Evolutionary conservation across 768 basidiomycete species (phyloP).

Genomic region (Mrakia hoshinonis): DNA sequence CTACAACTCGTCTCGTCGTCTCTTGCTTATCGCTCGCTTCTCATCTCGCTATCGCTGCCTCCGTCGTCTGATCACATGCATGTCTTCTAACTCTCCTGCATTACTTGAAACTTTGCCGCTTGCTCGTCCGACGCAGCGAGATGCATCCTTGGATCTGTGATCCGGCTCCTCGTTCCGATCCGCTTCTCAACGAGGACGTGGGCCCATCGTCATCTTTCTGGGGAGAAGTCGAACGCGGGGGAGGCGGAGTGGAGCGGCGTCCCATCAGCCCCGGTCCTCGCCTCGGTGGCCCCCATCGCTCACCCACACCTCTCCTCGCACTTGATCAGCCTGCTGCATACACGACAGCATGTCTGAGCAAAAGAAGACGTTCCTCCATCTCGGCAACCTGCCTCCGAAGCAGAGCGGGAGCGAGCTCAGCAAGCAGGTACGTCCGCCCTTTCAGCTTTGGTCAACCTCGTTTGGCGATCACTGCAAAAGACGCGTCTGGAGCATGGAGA

Average conservation of each 20-base stretch:
- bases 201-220: too few species aligned
- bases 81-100: background rate
- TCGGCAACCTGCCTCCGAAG: conserved; percentile 31
- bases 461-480: background rate
- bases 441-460: background rate
- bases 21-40: background rate
- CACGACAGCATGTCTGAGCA: background rate
- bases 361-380: conserved; percentile 29
- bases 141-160: too few species aligned
- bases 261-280: too few species aligned
- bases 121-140: too few species aligned
- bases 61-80: background rate
- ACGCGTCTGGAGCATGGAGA: too few species aligned
- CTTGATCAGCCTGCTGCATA: background rate
- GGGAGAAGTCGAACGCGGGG: too few species aligned
- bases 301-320: background rate
- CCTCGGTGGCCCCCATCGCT: background rate
- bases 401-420: conserved; percentile 34
- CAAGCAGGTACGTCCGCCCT: conserved; percentile 32
- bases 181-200: too few species aligned
- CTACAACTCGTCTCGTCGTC: background rate
- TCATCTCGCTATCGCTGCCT: background rate
- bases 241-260: too few species aligned
- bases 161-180: too few species aligned
- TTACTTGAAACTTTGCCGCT: too few species aligned